Evolutionary conservation across 345 rosid species (phyloP), one percentile per base, ranked within the genome.

Genomic region (Salix viminalis): DNA sequence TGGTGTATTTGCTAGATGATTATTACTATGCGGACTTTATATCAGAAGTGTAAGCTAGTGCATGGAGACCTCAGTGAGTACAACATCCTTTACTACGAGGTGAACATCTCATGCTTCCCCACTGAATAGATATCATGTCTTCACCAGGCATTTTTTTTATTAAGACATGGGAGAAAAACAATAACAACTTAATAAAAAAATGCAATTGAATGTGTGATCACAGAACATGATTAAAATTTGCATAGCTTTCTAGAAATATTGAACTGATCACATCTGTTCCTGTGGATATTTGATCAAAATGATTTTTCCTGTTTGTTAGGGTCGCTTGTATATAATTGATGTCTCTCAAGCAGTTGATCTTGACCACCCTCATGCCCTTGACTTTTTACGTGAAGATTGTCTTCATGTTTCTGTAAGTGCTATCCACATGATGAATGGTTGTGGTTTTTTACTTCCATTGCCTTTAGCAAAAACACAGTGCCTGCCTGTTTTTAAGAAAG

Each of bases 21-120:
- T 79, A 85, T 96, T 73, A 85, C 85, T 44, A 96, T 93, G 99
- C 86, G 98, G 75, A 83, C 75, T 16, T 76, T 96, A 32, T 96
- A 96, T 82, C 98, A 93, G 80, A 93, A 90, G 82, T 96, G 99
- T 89, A 96, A 91, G 86, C 81, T 96, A 79, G 99, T 96, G 62
- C 99, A 96, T 76, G 99, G 94, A 41, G 99, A 96, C 83, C 94
- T 96, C 72, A 96, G 99, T 81, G 99, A 96, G 83, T 96, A 96
- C 80, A 96, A 96, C 85, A 91, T 96, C 75, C 92, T 96, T 30
- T 91, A 91, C 70, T 93, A 79, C 70, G 99, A 96, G 97, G 99
- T 96, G 83, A 68, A 71, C 48, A 2, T 36, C 56, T 78, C 8
- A 61, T 81, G 34, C 32, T 70, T 74, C 76, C 24, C 65, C 71